Conservation (phyloP, 495 filamentous ascomycete genomes). For the Penicillium nucicola region DNA sequence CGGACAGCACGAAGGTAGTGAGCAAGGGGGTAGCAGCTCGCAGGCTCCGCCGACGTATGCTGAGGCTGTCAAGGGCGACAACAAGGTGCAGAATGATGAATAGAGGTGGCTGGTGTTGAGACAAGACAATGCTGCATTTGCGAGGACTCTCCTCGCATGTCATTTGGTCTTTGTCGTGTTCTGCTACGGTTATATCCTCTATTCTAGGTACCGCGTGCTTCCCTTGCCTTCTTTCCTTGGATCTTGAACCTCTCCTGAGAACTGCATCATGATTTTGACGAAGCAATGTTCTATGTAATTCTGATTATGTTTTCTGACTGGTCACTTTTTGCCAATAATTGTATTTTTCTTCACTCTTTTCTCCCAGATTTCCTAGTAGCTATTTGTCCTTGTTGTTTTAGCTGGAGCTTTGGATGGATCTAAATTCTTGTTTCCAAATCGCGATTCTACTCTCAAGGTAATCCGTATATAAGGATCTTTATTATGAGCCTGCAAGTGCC, state of each 20-base stretch:
- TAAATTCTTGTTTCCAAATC: neutral
- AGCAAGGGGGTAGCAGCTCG: constrained; percentile 25
- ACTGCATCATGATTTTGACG: constrained; percentile 14
- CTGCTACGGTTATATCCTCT: neutral
- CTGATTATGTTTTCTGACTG: neutral
- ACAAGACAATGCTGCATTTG: neutral
- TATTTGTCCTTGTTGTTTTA: neutral
- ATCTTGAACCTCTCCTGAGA: neutral
- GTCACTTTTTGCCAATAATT: neutral
- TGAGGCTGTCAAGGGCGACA: constrained; percentile 80
- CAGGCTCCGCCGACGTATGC: constrained; percentile 73
- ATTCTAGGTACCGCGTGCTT: neutral
- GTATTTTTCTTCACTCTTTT: neutral
- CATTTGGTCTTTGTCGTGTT: neutral
- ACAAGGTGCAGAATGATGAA: constrained; percentile 79
- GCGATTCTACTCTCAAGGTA: too few species aligned
- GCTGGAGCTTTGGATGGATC: neutral
- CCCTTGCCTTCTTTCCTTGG: neutral
- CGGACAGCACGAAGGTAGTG: constrained; percentile 20
- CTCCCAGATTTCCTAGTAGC: neutral
- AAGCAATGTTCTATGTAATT: constrained; percentile 12
- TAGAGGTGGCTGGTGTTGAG: constrained; percentile 25
- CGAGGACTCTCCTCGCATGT: neutral
- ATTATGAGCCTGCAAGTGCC: too few species aligned
- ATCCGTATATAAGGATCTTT: too few species aligned